These are phyloP conservation scores for Stenogyne calaminthoides DNA, from an alignment of 305 asterid genomes.

Conservation along the genomic window DNA sequence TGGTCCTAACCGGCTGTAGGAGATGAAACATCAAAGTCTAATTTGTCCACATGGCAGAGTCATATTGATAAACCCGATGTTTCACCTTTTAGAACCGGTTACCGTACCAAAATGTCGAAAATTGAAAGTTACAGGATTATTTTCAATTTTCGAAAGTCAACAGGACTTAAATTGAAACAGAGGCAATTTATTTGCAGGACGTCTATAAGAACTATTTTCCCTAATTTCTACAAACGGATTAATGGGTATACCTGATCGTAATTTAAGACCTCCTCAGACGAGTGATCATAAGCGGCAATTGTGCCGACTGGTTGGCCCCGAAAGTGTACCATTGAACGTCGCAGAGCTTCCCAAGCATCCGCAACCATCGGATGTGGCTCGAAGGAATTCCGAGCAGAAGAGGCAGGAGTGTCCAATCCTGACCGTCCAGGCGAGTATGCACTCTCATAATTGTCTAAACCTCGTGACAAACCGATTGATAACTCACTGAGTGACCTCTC, in stretches of 20 bases:
- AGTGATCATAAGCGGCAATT: slow-evolving; percentile 92
- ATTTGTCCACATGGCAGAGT: not conserved
- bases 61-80: not conserved
- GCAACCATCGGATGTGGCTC: slow-evolving; percentile 99
- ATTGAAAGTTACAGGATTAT: not conserved
- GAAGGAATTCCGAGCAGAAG: slow-evolving; percentile 80
- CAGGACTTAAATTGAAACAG: not conserved
- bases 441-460: slow-evolving; percentile 65
- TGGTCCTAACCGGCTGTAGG: not conserved
- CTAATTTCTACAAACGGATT: not conserved
- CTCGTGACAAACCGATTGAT: slow-evolving; percentile 78
- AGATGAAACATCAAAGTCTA: not conserved
- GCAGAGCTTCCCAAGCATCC: slow-evolving; percentile 97
- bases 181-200: not conserved
- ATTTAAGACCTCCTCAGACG: slow-evolving; percentile 92
- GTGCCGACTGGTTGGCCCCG: slow-evolving; percentile 96
- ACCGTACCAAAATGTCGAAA: not conserved
- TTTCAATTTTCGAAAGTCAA: not conserved
- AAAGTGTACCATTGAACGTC: slow-evolving; percentile 78
- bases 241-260: slow-evolving; percentile 75
- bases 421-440: slow-evolving; percentile 87
- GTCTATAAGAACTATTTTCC: not conserved
- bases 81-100: not conserved
- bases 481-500: slow-evolving; percentile 93
- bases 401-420: slow-evolving; percentile 74